phyloP scores from a whole-genome alignment of 805 yeast species.

The Cyberlindnera mrakii region DNA sequence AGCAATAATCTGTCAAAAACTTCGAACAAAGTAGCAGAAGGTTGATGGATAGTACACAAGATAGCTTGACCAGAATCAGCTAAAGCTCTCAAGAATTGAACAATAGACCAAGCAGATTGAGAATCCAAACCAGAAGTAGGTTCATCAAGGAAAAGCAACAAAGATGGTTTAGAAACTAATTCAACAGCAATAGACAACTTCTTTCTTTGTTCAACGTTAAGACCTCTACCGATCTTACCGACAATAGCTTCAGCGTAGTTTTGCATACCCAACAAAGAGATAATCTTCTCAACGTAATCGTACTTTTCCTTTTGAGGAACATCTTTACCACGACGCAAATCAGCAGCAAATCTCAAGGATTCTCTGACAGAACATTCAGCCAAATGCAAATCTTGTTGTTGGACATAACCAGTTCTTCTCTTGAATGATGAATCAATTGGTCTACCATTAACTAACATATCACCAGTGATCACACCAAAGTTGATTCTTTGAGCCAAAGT shows the following conservation, averaged over 20 bases:
- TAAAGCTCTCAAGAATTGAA: slow-evolving; percentile 52
- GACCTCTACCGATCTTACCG: slow-evolving; percentile 69
- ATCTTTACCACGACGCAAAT: slow-evolving; percentile 54
- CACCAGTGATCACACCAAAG: slow-evolving; percentile 65
- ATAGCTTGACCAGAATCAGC: slow-evolving; percentile 60
- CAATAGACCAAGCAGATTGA: slow-evolving; percentile 63
- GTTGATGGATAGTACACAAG: slow-evolving; percentile 77
- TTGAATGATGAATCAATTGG: slow-evolving; percentile 57
- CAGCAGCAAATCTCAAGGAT: slow-evolving; percentile 61
- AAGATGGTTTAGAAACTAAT: slow-evolving; percentile 57
- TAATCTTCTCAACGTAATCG: slow-evolving; percentile 59
- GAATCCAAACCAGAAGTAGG: slow-evolving; percentile 69
- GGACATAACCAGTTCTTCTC: slow-evolving; percentile 52
- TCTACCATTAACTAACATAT: slow-evolving; percentile 59
- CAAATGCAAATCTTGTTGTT: slow-evolving; percentile 71
- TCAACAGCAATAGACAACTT: slow-evolving; percentile 63
- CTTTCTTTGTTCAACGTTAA: slow-evolving; percentile 61
- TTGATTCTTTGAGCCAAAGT: slow-evolving; percentile 67
- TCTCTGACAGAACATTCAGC: slow-evolving; percentile 65
- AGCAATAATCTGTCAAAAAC: slow-evolving; percentile 74
- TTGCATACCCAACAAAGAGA: slow-evolving; percentile 57
- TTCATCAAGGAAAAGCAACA: slow-evolving; percentile 57
- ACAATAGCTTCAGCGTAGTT: slow-evolving; percentile 66
- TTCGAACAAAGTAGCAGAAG: slow-evolving; percentile 72
- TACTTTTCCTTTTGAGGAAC: slow-evolving; percentile 52